Evolutionary conservation across 768 basidiomycete species (phyloP).

Genomic region (Kockovaella imperatae): DNA sequence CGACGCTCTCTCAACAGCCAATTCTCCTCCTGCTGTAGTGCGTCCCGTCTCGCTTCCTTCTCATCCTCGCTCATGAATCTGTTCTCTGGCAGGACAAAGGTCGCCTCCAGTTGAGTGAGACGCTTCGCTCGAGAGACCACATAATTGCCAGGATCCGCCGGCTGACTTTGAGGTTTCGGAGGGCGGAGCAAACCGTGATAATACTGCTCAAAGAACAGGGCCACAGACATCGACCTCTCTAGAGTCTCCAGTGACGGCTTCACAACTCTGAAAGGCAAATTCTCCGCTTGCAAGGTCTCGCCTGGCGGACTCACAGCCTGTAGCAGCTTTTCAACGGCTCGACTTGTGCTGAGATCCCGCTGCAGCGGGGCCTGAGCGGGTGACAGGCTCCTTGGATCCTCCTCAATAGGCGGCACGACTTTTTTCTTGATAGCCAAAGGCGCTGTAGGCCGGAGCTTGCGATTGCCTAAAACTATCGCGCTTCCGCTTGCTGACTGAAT

Average conservation of each 20-base stretch:
- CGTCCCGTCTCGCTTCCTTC: conserved; percentile 62
- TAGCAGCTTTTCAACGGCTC: no score
- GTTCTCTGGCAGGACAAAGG: conserved; percentile 51
- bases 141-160: conserved; percentile 74
- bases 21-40: conserved; percentile 81
- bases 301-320: no score
- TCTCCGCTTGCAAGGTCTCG: no score
- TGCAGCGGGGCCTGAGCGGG: no score
- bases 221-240: conserved; percentile 84
- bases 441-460: no score
- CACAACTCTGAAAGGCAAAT: conserved; percentile 49
- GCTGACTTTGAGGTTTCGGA: conserved; percentile 33
- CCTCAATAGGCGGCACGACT: no score
- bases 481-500: background rate
- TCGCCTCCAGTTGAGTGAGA: conserved; percentile 74
- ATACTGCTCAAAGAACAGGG: conserved; percentile 67
- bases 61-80: conserved; percentile 58
- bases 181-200: conserved; percentile 39
- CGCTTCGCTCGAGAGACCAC: conserved; percentile 79
- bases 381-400: no score
- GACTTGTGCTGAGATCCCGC: no score
- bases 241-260: conserved; percentile 81
- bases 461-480: no score
- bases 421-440: no score
- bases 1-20: conserved; percentile 78